phyloP scores from a whole-genome alignment of 2,329 filamentous ascomycete genomes.

The Beauveria scarabaeidicola region DNA sequence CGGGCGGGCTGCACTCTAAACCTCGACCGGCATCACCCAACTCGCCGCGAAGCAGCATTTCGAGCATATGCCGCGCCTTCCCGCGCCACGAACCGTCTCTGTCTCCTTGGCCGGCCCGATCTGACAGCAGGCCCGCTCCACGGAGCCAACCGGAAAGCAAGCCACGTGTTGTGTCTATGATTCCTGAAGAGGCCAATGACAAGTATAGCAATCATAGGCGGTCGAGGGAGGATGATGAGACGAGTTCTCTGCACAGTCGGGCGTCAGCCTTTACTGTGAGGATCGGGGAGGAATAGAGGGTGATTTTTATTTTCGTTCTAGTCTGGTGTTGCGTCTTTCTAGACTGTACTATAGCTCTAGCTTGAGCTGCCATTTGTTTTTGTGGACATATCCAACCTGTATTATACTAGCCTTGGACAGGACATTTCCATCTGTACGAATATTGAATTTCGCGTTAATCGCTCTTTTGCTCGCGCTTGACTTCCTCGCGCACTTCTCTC shows the following conservation, averaged over 20 bases:
- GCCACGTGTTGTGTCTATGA: constrained; percentile 12
- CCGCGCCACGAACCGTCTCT: constrained; percentile 5
- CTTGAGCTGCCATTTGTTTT: not conserved
- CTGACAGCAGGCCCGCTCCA: not conserved
- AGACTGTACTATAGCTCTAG: not conserved
- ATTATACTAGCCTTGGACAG: not conserved
- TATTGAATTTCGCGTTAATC: not conserved
- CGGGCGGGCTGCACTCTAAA: not conserved
- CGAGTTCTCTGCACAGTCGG: constrained; percentile 12
- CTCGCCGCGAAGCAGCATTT: not conserved
- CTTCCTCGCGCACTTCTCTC: constrained; percentile 20
- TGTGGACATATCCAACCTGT: not conserved
- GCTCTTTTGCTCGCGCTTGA: constrained; percentile 14
- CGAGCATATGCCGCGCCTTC: not conserved
- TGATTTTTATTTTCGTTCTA: not conserved
- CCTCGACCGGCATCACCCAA: not conserved
- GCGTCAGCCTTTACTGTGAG: constrained; percentile 15
- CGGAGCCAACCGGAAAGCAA: not conserved
- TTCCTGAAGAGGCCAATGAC: constrained; percentile 9
- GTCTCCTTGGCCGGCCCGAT: constrained; percentile 10
- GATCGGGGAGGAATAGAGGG: constrained; percentile 7
- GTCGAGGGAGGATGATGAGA: constrained; percentile 9
- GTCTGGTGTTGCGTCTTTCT: not conserved
- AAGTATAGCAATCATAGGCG: not conserved
- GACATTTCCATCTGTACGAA: not conserved